These are phyloP conservation scores for Fusarium haematococcum DNA, from an alignment of 2,329 filamentous ascomycete genomes.

Conservation along the genomic window DNA sequence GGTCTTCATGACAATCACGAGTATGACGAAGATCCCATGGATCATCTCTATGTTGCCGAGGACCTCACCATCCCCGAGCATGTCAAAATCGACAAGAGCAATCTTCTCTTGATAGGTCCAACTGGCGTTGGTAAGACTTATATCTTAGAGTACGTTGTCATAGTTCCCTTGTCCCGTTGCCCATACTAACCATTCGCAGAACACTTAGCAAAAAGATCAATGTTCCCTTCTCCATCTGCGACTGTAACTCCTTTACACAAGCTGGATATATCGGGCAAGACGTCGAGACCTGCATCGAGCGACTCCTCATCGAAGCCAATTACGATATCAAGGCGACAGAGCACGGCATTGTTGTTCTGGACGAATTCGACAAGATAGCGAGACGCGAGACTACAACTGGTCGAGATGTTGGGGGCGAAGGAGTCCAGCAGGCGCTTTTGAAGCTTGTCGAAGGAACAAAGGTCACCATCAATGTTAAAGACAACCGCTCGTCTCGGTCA, in stretches of 20 bases:
- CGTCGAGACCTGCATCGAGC: conserved; percentile 94
- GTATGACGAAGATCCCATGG: conserved; percentile 48
- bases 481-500: conserved; percentile 71
- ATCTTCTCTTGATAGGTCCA: conserved; percentile 89
- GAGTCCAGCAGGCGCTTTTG: conserved; percentile 93
- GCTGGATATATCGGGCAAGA: conserved; percentile 98
- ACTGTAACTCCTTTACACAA: conserved; percentile 96
- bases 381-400: conserved; percentile 88
- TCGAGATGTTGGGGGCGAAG: conserved; percentile 94
- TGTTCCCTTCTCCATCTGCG: conserved; percentile 93
- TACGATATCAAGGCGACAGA: conserved; percentile 89
- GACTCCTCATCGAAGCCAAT: conserved; percentile 88
- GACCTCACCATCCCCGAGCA: conserved; percentile 57
- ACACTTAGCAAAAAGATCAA: conserved; percentile 93
- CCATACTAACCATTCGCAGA: conserved; percentile 59
- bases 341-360: conserved; percentile 92
- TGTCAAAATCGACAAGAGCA: conserved; percentile 93
- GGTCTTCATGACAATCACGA: conserved; percentile 53
- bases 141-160: conserved; percentile 74
- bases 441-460: conserved; percentile 98
- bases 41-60: conserved; percentile 63
- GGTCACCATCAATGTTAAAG: conserved; percentile 90
- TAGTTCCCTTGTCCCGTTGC: not conserved
- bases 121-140: conserved; percentile 97
- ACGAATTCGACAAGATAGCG: conserved; percentile 98